A percentile compares a stretch with the other conserved stretches of the same genome.
Evolutionary conservation across 345 rosid genomes (phyloP).

Genomic region (Sonneratia caseolaris): DNA sequence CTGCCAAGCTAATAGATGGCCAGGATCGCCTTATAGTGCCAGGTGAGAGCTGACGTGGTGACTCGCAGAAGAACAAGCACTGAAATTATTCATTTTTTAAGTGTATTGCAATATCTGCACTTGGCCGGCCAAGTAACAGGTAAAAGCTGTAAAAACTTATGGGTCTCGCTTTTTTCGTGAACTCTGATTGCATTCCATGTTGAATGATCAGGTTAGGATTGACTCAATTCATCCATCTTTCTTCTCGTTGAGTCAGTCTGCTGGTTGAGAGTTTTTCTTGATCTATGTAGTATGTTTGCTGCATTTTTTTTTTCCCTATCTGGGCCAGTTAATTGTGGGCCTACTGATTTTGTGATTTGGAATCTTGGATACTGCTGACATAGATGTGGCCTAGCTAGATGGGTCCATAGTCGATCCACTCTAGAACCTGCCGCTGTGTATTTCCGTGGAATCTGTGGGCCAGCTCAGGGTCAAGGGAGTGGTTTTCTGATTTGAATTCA

Average conservation of each 20-base stretch:
- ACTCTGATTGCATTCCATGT: neutral
- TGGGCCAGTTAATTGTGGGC: neutral
- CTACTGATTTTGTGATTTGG: neutral
- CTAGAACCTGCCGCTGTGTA: neutral
- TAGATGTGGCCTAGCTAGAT: neutral
- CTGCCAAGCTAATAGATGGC: conserved; percentile 65
- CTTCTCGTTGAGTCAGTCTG: neutral
- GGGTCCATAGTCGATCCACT: neutral
- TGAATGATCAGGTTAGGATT: neutral
- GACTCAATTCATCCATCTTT: neutral
- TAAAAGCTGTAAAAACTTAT: neutral
- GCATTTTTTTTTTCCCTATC: neutral
- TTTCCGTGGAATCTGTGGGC: neutral
- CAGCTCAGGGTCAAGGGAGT: neutral
- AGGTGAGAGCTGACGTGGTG: conserved; percentile 24
- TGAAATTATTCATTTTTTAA: neutral
- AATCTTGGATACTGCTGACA: neutral
- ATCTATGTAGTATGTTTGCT: neutral
- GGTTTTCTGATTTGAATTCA: neutral
- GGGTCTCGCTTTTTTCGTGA: neutral
- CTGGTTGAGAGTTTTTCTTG: neutral
- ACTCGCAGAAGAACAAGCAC: conserved; percentile 2
- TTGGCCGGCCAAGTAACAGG: neutral
- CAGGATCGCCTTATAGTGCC: conserved; percentile 71
- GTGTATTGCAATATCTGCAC: neutral